These are phyloP conservation scores for Liquidambar formosana DNA, from an alignment of 164 flowering plant species.

Conservation along the genomic window DNA sequence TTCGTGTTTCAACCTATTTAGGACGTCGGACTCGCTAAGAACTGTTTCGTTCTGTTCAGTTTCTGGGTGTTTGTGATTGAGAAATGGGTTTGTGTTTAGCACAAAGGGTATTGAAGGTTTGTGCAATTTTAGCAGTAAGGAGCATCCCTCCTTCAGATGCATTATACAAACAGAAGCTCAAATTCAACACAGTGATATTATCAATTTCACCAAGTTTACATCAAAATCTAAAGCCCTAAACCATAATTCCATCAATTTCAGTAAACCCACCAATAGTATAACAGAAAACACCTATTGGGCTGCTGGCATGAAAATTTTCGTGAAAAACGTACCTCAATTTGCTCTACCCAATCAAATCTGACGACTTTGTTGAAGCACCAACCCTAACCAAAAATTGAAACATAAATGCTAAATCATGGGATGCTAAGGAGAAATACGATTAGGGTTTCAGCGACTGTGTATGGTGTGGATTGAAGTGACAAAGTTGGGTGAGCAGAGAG, in stretches of 20 bases:
- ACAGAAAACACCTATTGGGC: background rate
- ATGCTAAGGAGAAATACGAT: too few relatives aligned
- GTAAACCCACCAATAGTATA: background rate
- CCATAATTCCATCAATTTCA: background rate
- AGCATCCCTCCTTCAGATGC: conserved; percentile 67
- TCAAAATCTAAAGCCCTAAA: background rate
- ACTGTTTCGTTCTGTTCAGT: conserved; percentile 1
- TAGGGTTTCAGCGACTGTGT: too few relatives aligned
- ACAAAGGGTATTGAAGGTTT: conserved; percentile 57
- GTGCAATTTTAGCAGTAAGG: conserved; percentile 49
- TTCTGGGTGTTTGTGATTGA: conserved; percentile 7
- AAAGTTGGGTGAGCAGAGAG: too few relatives aligned
- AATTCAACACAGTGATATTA: background rate
- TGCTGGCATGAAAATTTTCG: background rate
- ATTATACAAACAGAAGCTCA: conserved; percentile 23
- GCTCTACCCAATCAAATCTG: background rate
- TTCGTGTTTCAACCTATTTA: conserved; percentile 43
- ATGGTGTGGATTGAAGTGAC: too few relatives aligned
- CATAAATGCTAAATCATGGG: too few relatives aligned
- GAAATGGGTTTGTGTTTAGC: conserved; percentile 43
- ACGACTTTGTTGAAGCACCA: too few relatives aligned
- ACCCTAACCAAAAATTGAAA: too few relatives aligned
- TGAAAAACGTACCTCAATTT: background rate
- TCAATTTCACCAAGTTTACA: background rate
- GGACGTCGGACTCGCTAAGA: conserved; percentile 49